A percentile compares a stretch with the other conserved stretches of the same genome.
Conservation (phyloP, 768 basidiomycete genomes). For the Fistulinella prunicolor region DNA sequence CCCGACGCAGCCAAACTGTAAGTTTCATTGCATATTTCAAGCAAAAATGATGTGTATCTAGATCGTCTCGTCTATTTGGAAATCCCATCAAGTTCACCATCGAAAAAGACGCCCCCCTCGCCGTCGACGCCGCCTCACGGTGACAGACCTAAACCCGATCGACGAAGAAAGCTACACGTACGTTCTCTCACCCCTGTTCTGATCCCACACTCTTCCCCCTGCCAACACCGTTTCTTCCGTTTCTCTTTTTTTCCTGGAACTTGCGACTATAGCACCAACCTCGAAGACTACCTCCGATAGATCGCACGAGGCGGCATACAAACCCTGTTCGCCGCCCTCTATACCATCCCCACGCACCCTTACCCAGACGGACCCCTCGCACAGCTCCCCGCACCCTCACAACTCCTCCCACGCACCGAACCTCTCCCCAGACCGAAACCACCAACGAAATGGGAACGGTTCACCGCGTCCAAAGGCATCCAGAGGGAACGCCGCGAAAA, state of each 20-base stretch:
- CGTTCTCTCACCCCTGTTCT: no score
- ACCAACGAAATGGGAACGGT: constrained; percentile 94
- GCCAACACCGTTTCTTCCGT: no score
- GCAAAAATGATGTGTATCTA: no score
- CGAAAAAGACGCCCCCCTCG: constrained; percentile 77
- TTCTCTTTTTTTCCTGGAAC: no score
- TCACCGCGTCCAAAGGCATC: constrained; percentile 94
- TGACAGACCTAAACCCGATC: constrained; percentile 84
- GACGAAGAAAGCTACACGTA: constrained; percentile 84
- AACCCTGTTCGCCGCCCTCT: constrained; percentile 74
- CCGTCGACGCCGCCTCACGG: constrained; percentile 80
- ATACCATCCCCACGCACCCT: constrained; percentile 72
- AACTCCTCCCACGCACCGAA: constrained; percentile 83
- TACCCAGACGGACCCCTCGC: constrained; percentile 83
- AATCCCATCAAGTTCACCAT: no score
- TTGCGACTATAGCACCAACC: constrained; percentile 66
- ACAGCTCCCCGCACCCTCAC: constrained; percentile 72
- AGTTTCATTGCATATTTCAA: background rate
- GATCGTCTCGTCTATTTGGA: no score
- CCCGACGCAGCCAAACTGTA: constrained; percentile 59
- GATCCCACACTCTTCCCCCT: no score
- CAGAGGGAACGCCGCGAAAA: constrained; percentile 73
- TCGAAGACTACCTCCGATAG: constrained; percentile 76
- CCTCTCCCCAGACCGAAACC: constrained; percentile 91
- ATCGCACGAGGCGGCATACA: constrained; percentile 83